Evolutionary conservation across 148 eudicot species (phyloP), one percentile per base, ranked within the genome.

Genomic region (Vaccinium myrtillus): DNA sequence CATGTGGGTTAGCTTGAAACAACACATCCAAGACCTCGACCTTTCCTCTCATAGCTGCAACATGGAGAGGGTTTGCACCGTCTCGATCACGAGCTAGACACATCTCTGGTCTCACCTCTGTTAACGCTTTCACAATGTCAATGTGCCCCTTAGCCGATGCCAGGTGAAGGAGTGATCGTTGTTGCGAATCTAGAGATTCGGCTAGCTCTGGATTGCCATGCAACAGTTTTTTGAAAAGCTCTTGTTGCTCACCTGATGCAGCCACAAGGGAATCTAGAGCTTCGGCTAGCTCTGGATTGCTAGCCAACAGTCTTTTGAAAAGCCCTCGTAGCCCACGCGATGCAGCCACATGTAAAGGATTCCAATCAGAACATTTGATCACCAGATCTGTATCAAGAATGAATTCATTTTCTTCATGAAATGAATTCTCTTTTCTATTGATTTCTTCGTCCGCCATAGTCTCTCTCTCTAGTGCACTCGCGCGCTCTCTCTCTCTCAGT

Each of bases 1-100:
- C 89, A 14, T 27, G 50, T 4, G 88, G 79, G 19, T 74, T 82
- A 7, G 55, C 78, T 21, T 25, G 53, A 82, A 84, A 25, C 50
- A 88, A 73, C 83, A 51, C 87, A 0, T 71, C 76, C 0, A 90
- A 69, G 55, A 85, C 90, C 15, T 86, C 51, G 63, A 85, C 32
- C 2, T 83, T 81, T 15, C 90, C 88, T 16, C 23, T 78, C 8
- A 83, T 81, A 39, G 85, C 91, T 1, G 91, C 91, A 11, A 89
- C 51, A 79, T 91, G 91, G 70, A 86, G 49, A 0, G 91, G 91
- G 86, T 89, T 91, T 69, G 55, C 82, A 2, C 91, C 90, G 10
- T 87, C 65, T 30, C 39, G 19, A 63, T 91, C 91, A 3, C 84
- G 79, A 12, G 84, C 83, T 6, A 88, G 79, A 67, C 91, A 88